phyloP scores from a whole-genome alignment of 1,139 yeast species.

The Lizanozyma gosingica region DNA sequence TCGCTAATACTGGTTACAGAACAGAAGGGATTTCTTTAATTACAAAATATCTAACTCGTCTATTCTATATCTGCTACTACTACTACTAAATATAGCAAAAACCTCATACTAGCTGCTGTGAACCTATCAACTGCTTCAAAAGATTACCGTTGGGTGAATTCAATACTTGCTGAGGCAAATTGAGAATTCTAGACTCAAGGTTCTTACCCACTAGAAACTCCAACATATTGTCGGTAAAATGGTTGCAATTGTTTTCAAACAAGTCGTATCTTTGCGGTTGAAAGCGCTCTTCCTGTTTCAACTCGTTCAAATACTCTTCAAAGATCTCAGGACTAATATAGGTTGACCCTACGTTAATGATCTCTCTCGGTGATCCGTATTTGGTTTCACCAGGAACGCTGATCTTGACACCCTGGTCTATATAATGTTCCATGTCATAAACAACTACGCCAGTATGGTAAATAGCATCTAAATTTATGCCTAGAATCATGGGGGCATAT shows the following conservation, averaged over 20 bases:
- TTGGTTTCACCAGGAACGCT: conserved; percentile 44
- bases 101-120: conserved; percentile 9
- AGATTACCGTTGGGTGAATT: conserved; percentile 50
- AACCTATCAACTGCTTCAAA: conserved; percentile 27
- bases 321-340: conserved; percentile 43
- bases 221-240: conserved; percentile 49
- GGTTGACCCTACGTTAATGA: conserved; percentile 48
- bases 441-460: conserved; percentile 62
- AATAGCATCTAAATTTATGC: conserved; percentile 46
- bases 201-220: conserved; percentile 51
- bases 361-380: conserved; percentile 49
- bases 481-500: conserved; percentile 37
- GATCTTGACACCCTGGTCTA: conserved; percentile 51
- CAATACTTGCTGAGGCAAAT: conserved; percentile 49
- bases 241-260: conserved; percentile 63
- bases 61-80: too few species aligned
- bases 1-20: too few species aligned
- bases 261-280: conserved; percentile 45
- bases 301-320: conserved; percentile 43
- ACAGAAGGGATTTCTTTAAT: too few species aligned
- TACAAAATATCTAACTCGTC: too few species aligned
- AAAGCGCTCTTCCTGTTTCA: conserved; percentile 34
- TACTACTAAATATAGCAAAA: conserved; percentile 7
- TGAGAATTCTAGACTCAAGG: conserved; percentile 40
- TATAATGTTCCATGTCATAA: conserved; percentile 46